phyloP scores from a whole-genome alignment of 2,329 filamentous ascomycete genomes.

The Aureobasidium sp. region DNA sequence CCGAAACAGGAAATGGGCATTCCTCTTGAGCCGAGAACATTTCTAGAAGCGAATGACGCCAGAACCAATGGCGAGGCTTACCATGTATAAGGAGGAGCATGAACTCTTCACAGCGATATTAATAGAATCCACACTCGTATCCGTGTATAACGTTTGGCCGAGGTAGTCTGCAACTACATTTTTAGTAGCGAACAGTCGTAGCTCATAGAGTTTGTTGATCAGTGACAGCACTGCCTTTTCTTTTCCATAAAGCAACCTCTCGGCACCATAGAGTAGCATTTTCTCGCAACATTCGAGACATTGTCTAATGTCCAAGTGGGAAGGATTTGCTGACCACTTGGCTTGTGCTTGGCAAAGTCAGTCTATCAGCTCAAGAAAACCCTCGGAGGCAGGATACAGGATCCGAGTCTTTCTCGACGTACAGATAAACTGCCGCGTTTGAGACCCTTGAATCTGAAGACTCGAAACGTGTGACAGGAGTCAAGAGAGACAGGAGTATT shows the following conservation, averaged over 20 bases:
- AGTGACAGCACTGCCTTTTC: background rate
- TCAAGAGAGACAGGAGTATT: background rate
- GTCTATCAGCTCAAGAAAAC: background rate
- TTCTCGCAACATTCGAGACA: background rate
- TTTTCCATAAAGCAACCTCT: background rate
- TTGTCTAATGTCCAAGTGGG: background rate
- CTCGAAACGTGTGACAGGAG: slow-evolving; percentile 1
- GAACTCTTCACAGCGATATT: slow-evolving; percentile 1
- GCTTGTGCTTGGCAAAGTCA: background rate
- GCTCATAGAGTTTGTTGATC: background rate
- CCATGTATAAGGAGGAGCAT: background rate
- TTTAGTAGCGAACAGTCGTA: background rate
- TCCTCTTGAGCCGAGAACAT: background rate
- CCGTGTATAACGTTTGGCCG: background rate
- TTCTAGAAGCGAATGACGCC: background rate
- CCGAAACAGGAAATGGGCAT: background rate
- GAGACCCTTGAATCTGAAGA: background rate
- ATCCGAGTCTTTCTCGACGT: background rate
- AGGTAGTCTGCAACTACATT: background rate
- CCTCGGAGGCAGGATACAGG: background rate
- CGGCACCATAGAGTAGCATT: background rate
- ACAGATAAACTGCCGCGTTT: background rate
- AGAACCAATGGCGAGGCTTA: background rate
- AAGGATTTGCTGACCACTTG: background rate
- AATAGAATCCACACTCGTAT: slow-evolving; percentile 8